These are phyloP conservation scores for Quambalaria eucalypti DNA, from an alignment of 1,284 basidiomycete genomes.

Conservation along the genomic window DNA sequence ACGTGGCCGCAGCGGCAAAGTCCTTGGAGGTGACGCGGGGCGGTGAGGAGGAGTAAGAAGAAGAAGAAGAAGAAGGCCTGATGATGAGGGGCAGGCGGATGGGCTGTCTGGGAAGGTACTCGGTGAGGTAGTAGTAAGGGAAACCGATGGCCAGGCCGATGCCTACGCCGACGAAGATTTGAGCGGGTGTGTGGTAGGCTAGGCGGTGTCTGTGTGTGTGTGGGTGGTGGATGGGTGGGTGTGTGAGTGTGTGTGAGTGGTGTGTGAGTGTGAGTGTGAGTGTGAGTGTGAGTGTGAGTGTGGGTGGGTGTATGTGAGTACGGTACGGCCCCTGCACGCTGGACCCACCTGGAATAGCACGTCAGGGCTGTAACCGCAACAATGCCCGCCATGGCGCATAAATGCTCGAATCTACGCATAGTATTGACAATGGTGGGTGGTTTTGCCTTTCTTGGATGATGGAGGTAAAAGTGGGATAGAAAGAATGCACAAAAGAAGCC, in stretches of 20 bases:
- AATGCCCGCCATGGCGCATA: slow-evolving; percentile 54
- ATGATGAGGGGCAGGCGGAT: slow-evolving; percentile 17
- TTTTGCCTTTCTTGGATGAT: slow-evolving; percentile 58
- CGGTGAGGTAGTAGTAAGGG: slow-evolving; percentile 56
- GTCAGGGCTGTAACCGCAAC: slow-evolving; percentile 57
- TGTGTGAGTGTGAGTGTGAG: too few relatives aligned
- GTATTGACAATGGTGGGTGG: slow-evolving; percentile 18
- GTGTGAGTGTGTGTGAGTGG: too few relatives aligned
- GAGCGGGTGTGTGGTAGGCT: slow-evolving; percentile 62
- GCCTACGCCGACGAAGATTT: slow-evolving; percentile 64
- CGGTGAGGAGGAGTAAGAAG: slow-evolving; percentile 1
- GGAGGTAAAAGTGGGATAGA: slow-evolving; percentile 62
- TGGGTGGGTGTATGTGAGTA: too few relatives aligned
- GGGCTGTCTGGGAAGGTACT: slow-evolving; percentile 53
- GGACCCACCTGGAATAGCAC: slow-evolving; percentile 65
- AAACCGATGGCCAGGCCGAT: slow-evolving; percentile 60
- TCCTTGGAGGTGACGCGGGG: not conserved
- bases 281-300: too few relatives aligned
- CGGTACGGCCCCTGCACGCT: too few relatives aligned
- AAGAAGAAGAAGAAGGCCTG: slow-evolving; percentile 16
- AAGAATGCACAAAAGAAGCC: slow-evolving; percentile 73
- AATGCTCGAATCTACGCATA: slow-evolving; percentile 24
- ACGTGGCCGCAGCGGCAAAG: too few relatives aligned
- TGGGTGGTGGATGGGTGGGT: too few relatives aligned
- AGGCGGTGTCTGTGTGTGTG: slow-evolving; percentile 57